Evolutionary conservation across 2,329 filamentous ascomycete genomes (phyloP).

Genomic region (Apiospora hydei): DNA sequence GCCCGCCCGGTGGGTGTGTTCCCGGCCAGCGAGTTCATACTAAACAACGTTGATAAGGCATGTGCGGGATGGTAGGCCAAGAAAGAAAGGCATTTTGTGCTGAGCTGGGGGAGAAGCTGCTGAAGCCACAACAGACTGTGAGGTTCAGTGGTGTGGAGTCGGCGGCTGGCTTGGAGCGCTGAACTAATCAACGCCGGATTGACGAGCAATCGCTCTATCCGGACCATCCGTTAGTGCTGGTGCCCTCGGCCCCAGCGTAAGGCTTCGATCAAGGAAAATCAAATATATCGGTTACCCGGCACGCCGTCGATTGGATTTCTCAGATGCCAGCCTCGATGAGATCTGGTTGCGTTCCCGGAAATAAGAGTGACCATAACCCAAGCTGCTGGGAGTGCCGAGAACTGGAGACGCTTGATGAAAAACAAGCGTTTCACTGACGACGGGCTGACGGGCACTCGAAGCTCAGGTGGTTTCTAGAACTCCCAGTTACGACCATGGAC

Average conservation of each 20-base stretch:
- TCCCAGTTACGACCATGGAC: conserved; percentile 12
- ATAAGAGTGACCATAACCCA: not conserved
- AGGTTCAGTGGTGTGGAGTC: not conserved
- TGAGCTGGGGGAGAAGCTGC: not conserved
- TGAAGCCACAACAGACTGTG: conserved; percentile 8
- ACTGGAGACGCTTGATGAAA: not conserved
- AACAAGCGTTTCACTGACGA: not conserved
- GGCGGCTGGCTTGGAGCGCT: not conserved
- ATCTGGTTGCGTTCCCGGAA: not conserved
- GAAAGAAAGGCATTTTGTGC: not conserved
- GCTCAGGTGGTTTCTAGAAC: conserved; percentile 6
- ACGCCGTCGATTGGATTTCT: not conserved
- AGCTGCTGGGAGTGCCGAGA: not conserved
- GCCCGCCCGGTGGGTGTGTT: not conserved
- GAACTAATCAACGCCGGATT: not conserved
- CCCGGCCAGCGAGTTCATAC: not conserved
- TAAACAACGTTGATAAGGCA: not conserved
- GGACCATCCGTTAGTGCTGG: not conserved
- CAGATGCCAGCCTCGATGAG: not conserved
- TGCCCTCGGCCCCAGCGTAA: not conserved
- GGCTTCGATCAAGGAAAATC: not conserved
- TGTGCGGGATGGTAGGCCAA: not conserved
- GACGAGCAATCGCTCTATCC: conserved; percentile 2
- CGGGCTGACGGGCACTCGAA: not conserved
- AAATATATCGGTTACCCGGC: conserved; percentile 5